A percentile compares a stretch with the other conserved stretches of the same genome.
These are phyloP conservation scores for Russula sp. DNA, from an alignment of 768 basidiomycete genomes.

Conservation along the genomic window DNA sequence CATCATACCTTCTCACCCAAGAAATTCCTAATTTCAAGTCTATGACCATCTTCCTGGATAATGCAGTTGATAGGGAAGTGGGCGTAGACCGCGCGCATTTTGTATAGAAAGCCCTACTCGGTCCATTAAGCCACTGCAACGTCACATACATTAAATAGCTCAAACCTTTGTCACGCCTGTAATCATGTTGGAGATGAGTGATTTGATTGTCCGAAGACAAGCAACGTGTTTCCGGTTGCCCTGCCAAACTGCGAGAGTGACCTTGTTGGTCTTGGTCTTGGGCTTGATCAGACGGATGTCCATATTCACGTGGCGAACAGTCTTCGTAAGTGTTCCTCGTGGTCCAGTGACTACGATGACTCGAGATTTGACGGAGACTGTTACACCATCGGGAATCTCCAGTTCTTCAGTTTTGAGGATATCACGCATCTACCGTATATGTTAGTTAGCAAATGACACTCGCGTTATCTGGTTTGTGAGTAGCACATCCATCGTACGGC, in stretches of 20 bases:
- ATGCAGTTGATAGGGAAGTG: slow-evolving; percentile 99
- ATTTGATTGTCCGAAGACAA: slow-evolving; percentile 94
- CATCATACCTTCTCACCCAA: slow-evolving; percentile 83
- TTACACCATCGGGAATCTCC: slow-evolving; percentile 80
- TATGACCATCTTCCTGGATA: slow-evolving; percentile 68
- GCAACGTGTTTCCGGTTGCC: slow-evolving; percentile 98
- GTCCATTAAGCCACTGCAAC: neutral
- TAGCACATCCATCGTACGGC: slow-evolving; percentile 42
- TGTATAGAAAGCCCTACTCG: slow-evolving; percentile 93
- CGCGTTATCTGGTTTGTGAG: slow-evolving; percentile 36
- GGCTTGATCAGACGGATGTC: slow-evolving; percentile 82
- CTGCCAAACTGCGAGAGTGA: slow-evolving; percentile 96
- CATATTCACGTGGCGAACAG: slow-evolving; percentile 91
- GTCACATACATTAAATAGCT: neutral
- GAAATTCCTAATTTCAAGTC: slow-evolving; percentile 92
- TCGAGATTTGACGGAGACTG: slow-evolving; percentile 85
- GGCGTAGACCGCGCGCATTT: slow-evolving; percentile 99
- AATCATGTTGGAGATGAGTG: slow-evolving; percentile 96
- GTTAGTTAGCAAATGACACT: slow-evolving; percentile 34
- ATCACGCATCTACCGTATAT: slow-evolving; percentile 73
- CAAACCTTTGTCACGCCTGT: slow-evolving; percentile 91
- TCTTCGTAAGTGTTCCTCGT: slow-evolving; percentile 89
- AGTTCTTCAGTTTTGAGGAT: slow-evolving; percentile 92
- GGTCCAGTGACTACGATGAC: slow-evolving; percentile 90
- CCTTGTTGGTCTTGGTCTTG: slow-evolving; percentile 59